A percentile compares a stretch with the other conserved stretches of the same genome.
Conservation (phyloP, 2,329 filamentous ascomycete species). For the Verticillium isaacii region DNA sequence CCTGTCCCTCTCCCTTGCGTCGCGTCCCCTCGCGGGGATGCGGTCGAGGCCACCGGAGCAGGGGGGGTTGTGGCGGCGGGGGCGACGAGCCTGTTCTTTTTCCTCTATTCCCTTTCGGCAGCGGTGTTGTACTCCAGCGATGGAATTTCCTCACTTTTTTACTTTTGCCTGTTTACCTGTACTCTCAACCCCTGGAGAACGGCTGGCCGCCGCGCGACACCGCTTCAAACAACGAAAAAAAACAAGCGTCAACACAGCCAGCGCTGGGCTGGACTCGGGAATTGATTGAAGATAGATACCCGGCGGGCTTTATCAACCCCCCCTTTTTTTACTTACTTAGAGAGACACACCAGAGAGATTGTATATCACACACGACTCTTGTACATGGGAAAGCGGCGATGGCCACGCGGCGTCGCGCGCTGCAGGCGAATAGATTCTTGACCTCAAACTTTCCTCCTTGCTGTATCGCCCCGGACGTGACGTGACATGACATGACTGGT, state of each 20-base stretch:
- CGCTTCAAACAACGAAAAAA: no score
- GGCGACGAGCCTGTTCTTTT: background rate
- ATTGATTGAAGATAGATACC: slow-evolving; percentile 11
- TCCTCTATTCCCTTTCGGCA: background rate
- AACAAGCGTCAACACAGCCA: background rate
- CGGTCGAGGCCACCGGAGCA: background rate
- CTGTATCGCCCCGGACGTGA: background rate
- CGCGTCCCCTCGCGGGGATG: background rate
- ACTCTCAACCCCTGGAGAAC: slow-evolving; percentile 2
- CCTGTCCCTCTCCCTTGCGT: background rate
- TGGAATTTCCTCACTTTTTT: background rate
- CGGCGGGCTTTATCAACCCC: slow-evolving; percentile 7
- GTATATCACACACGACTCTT: slow-evolving; percentile 4
- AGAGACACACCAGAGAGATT: background rate
- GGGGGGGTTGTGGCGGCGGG: background rate
- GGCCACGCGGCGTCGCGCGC: slow-evolving; percentile 6
- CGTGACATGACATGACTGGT: background rate
- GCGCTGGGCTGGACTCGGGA: slow-evolving; percentile 11
- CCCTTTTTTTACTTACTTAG: slow-evolving; percentile 6
- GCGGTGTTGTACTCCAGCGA: slow-evolving; percentile 5
- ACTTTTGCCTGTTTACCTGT: slow-evolving; percentile 3
- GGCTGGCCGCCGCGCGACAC: background rate
- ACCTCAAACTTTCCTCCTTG: background rate
- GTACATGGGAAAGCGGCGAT: slow-evolving; percentile 1
- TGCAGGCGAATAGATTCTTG: background rate